A percentile compares a stretch with the other conserved stretches of the same genome.
phyloP scores from a whole-genome alignment of 129 eudicot species.

The Tagetes erecta region DNA sequence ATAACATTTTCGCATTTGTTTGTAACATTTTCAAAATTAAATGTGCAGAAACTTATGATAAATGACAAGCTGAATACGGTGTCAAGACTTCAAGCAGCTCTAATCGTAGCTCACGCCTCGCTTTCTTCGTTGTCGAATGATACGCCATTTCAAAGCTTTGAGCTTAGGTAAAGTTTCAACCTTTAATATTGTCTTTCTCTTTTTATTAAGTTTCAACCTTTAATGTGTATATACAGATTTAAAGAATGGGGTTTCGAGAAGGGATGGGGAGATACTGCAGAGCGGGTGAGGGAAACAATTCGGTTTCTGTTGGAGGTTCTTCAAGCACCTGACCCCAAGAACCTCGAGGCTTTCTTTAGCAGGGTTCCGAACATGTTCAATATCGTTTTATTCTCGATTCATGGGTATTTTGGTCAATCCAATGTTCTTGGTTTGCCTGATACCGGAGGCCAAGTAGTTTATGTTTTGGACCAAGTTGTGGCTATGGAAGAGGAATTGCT shows the following conservation, averaged over 20 bases:
- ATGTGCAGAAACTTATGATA: constrained; percentile 85
- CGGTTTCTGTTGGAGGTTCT: constrained; percentile 73
- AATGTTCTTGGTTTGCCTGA: constrained; percentile 98
- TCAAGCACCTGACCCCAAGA: constrained; percentile 89
- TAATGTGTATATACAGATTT: constrained; percentile 49
- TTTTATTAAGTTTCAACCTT: background rate
- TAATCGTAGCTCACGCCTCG: constrained; percentile 85
- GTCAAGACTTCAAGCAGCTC: constrained; percentile 75
- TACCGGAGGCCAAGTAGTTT: constrained; percentile 99
- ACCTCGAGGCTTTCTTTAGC: constrained; percentile 71
- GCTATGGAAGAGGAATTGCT: constrained; percentile 95
- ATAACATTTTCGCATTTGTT: background rate
- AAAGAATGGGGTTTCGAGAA: constrained; percentile 98
- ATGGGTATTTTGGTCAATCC: constrained; percentile 97
- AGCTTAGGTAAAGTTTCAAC: constrained; percentile 50
- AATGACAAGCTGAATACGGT: constrained; percentile 78
- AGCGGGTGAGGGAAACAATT: constrained; percentile 73
- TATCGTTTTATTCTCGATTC: constrained; percentile 80
- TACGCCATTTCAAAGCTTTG: constrained; percentile 71
- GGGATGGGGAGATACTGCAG: constrained; percentile 95
- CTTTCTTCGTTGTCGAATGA: constrained; percentile 63
- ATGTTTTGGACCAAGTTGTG: constrained; percentile 95
- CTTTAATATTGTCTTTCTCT: background rate
- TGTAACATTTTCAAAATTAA: constrained; percentile 21
- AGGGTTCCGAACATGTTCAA: constrained; percentile 78